Evolutionary conservation across 2,329 filamentous ascomycete genomes (phyloP).

Genomic region (Penicillium verrucosum): DNA sequence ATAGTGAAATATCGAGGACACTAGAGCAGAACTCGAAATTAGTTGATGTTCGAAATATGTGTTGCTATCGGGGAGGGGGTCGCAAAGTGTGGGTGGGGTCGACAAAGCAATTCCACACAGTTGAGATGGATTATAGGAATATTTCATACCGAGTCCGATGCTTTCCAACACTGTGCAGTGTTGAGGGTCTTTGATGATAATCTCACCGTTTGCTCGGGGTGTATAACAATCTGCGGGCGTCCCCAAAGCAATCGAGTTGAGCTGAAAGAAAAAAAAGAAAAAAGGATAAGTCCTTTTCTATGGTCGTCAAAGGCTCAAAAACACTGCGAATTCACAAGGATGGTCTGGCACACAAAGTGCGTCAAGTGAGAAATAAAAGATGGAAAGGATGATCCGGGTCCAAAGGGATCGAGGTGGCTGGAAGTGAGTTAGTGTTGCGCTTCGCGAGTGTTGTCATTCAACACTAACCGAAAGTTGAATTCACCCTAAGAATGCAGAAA

Average conservation of each 20-base stretch:
- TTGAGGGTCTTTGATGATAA: conserved; percentile 1
- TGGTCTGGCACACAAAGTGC: conserved; percentile 16
- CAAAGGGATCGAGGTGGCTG: conserved; percentile 39
- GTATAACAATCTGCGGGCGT: conserved; percentile 14
- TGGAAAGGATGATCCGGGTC: conserved; percentile 23
- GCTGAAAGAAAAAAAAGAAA: neutral
- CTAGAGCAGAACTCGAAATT: conserved; percentile 4
- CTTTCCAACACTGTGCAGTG: neutral
- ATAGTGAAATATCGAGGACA: neutral
- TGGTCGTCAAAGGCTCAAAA: conserved; percentile 16
- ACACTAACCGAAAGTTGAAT: conserved; percentile 11
- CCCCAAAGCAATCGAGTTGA: conserved; percentile 15
- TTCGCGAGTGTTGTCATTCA: conserved; percentile 2
- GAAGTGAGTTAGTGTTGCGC: conserved; percentile 25
- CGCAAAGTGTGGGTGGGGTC: conserved; percentile 18
- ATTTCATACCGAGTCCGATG: neutral
- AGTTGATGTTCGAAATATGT: conserved; percentile 7
- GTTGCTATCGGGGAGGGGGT: conserved; percentile 4
- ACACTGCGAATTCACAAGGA: conserved; percentile 14
- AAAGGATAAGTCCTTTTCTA: conserved; percentile 7
- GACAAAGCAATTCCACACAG: conserved; percentile 12
- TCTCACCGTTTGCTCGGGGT: conserved; percentile 2
- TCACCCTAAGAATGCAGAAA: conserved; percentile 15
- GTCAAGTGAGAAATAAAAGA: conserved; percentile 22
- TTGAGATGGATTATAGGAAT: neutral